A percentile compares a stretch with the other conserved stretches of the same genome.
Evolutionary conservation across 306 rosid species (phyloP).

Genomic region (Lathyrus aphaca): DNA sequence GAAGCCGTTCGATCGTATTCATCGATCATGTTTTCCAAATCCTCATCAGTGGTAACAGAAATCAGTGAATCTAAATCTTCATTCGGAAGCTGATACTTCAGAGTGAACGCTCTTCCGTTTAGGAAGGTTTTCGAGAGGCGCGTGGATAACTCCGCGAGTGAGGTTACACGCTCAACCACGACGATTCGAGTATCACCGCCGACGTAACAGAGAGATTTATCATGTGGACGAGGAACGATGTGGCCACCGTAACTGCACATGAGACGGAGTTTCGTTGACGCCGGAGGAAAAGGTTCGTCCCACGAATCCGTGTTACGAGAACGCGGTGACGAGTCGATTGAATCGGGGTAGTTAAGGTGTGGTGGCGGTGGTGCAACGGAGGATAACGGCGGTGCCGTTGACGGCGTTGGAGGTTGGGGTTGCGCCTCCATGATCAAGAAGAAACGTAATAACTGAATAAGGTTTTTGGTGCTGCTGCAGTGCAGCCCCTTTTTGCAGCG

Average conservation of each 20-base stretch:
- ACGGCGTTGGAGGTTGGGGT: slow-evolving; percentile 44
- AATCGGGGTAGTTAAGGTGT: slow-evolving; percentile 65
- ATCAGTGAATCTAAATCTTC: slow-evolving; percentile 93
- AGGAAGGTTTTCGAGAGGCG: slow-evolving; percentile 83
- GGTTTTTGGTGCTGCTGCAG: slow-evolving; percentile 19
- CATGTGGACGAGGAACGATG: slow-evolving; percentile 95
- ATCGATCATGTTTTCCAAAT: slow-evolving; percentile 94
- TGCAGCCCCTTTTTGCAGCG: slow-evolving; percentile 40
- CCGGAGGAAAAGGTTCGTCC: slow-evolving; percentile 75
- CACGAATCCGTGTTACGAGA: slow-evolving; percentile 84
- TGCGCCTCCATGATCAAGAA: slow-evolving; percentile 52
- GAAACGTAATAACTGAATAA: neutral
- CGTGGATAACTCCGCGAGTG: slow-evolving; percentile 69
- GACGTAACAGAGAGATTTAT: slow-evolving; percentile 89
- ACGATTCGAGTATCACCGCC: slow-evolving; percentile 94
- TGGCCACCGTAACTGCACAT: slow-evolving; percentile 99
- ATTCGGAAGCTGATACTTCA: slow-evolving; percentile 90
- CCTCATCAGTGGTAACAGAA: slow-evolving; percentile 90
- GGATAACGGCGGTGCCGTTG: slow-evolving; percentile 45
- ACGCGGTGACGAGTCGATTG: slow-evolving; percentile 80
- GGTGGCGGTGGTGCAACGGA: slow-evolving; percentile 39
- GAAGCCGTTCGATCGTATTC: slow-evolving; percentile 85
- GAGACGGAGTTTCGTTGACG: slow-evolving; percentile 62
- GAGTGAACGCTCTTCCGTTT: slow-evolving; percentile 60
- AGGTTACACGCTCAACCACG: slow-evolving; percentile 68